A percentile compares a stretch with the other conserved stretches of the same genome.
These are phyloP conservation scores for Bisporella sp. DNA, from an alignment of 2,329 filamentous ascomycete species.

Conservation along the genomic window DNA sequence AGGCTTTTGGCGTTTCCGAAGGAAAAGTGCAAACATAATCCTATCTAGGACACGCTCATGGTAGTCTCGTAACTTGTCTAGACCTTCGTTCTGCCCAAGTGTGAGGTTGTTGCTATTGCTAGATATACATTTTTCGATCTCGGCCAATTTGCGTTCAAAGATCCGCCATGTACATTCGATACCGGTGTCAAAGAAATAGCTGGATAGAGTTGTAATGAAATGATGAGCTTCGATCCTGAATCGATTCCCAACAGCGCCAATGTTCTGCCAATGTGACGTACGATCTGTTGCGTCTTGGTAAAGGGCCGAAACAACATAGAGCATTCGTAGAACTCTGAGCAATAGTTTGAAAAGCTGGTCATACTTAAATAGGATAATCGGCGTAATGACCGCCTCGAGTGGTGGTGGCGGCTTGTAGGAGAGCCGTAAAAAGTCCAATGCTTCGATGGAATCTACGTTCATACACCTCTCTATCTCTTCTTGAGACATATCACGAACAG, in stretches of 20 bases:
- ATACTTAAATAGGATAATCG: constrained; percentile 66
- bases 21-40: constrained; percentile 66
- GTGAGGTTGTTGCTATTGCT: constrained; percentile 29
- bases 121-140: constrained; percentile 51
- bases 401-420: constrained; percentile 73
- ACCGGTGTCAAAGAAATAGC: constrained; percentile 75
- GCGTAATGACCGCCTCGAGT: constrained; percentile 67
- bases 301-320: constrained; percentile 64
- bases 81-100: constrained; percentile 46
- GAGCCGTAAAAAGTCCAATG: constrained; percentile 86
- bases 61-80: constrained; percentile 59
- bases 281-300: constrained; percentile 47
- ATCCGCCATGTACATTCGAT: constrained; percentile 66
- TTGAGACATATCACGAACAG: constrained; percentile 71
- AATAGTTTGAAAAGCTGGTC: constrained; percentile 79
- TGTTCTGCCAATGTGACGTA: constrained; percentile 16
- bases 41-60: constrained; percentile 70
- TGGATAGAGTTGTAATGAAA: constrained; percentile 65
- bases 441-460: constrained; percentile 74
- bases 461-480: constrained; percentile 79
- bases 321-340: constrained; percentile 69
- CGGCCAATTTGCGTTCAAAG: constrained; percentile 60
- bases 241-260: constrained; percentile 28
- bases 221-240: constrained; percentile 75
- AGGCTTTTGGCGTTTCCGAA: constrained; percentile 68